Evolutionary conservation across 1,284 basidiomycete species (phyloP).

Genomic region (Cerrena zonata): DNA sequence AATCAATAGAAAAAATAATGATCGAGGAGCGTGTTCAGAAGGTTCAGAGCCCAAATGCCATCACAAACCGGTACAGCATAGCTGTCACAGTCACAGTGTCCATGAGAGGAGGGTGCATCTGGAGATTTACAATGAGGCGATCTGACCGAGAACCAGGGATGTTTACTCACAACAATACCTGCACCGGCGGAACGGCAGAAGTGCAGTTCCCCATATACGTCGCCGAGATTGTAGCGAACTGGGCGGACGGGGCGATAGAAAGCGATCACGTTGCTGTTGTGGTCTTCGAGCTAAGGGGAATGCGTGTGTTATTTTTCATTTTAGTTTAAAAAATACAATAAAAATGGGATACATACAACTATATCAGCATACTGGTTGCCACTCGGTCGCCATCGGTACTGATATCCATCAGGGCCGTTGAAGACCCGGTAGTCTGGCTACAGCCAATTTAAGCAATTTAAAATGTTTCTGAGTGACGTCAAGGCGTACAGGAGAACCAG

Average conservation of each 20-base stretch:
- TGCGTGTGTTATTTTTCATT: too few relatives aligned
- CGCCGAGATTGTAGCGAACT: constrained; percentile 74
- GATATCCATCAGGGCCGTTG: constrained; percentile 73
- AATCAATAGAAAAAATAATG: constrained; percentile 10
- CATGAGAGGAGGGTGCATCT: constrained; percentile 84
- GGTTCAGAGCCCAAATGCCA: constrained; percentile 56
- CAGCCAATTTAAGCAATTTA: background rate
- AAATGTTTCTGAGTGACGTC: constrained; percentile 12
- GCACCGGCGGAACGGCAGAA: constrained; percentile 70
- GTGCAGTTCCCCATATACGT: constrained; percentile 77
- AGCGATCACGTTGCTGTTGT: constrained; percentile 61
- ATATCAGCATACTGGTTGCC: constrained; percentile 48
- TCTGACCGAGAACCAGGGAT: constrained; percentile 30
- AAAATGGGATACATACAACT: constrained; percentile 48
- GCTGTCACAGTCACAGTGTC: constrained; percentile 76
- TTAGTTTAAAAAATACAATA: too few relatives aligned
- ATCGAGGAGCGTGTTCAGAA: too few relatives aligned
- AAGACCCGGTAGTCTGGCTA: constrained; percentile 51
- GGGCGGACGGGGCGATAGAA: constrained; percentile 70
- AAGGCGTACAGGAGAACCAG: constrained; percentile 49
- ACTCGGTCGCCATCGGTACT: constrained; percentile 71
- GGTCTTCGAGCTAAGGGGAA: constrained; percentile 59
- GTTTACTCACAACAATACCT: constrained; percentile 75
- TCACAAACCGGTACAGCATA: constrained; percentile 76
- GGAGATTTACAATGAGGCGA: constrained; percentile 16